Evolutionary conservation across 1,139 yeast genomes (phyloP).

Genomic region (Hanseniaspora uvarum): DNA sequence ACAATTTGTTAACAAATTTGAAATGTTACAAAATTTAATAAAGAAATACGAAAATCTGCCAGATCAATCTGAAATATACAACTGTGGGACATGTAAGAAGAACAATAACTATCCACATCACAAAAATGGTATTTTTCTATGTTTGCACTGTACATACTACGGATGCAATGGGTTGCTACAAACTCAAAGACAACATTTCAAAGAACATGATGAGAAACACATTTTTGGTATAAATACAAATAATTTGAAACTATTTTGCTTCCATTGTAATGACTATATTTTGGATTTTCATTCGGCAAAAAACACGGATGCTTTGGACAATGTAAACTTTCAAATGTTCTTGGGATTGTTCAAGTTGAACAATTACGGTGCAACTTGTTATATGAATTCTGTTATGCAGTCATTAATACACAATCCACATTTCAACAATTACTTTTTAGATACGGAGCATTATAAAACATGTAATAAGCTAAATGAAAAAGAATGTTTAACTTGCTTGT

Average conservation of each 20-base stretch:
- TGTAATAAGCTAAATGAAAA: slow-evolving; percentile 27
- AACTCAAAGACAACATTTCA: slow-evolving; percentile 46
- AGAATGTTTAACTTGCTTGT: slow-evolving; percentile 68
- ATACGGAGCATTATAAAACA: slow-evolving; percentile 25
- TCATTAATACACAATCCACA: slow-evolving; percentile 81
- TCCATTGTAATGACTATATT: slow-evolving; percentile 63
- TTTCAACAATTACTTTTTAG: slow-evolving; percentile 62
- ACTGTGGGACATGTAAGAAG: slow-evolving; percentile 13
- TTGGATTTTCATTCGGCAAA: slow-evolving; percentile 37
- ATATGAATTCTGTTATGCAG: slow-evolving; percentile 83
- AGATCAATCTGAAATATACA: slow-evolving; percentile 5
- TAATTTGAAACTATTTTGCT: slow-evolving; percentile 60
- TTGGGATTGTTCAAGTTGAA: slow-evolving; percentile 79
- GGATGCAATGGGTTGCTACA: slow-evolving; percentile 42
- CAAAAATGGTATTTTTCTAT: slow-evolving; percentile 37
- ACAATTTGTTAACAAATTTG: slow-evolving; percentile 15
- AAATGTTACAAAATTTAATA: slow-evolving; percentile 14
- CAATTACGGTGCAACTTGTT: slow-evolving; percentile 93
- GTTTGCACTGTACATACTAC: slow-evolving; percentile 74
- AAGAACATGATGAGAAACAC: slow-evolving; percentile 55
- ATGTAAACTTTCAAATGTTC: slow-evolving; percentile 42
- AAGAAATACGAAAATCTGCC: slow-evolving; percentile 12
- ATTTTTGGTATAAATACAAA: slow-evolving; percentile 45
- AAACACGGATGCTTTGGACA: slow-evolving; percentile 23
- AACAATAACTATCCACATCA: slow-evolving; percentile 9